Conservation (phyloP, 306 rosid genomes). For the Inga laurina region DNA sequence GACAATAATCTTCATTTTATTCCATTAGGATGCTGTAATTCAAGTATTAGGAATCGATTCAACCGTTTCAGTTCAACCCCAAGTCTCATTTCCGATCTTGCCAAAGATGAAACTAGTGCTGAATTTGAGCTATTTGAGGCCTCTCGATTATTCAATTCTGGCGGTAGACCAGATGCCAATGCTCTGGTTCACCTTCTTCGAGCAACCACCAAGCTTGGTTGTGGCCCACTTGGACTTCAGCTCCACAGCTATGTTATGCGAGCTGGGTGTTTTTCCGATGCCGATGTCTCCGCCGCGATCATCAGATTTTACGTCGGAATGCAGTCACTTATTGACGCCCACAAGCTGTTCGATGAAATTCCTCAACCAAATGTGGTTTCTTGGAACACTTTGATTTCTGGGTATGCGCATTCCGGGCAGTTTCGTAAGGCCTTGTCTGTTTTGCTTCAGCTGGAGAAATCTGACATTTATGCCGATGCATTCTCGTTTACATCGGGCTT, state of each 20-base stretch:
- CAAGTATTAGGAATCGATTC: background rate
- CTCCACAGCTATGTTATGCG: slow-evolving; percentile 60
- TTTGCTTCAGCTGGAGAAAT: slow-evolving; percentile 45
- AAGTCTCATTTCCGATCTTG: slow-evolving; percentile 16
- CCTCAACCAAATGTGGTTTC: slow-evolving; percentile 57
- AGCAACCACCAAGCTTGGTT: slow-evolving; percentile 39
- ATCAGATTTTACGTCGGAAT: slow-evolving; percentile 38
- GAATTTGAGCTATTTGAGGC: slow-evolving; percentile 35
- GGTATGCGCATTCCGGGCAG: slow-evolving; percentile 51
- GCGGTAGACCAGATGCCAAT: slow-evolving; percentile 46
- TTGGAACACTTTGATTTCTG: slow-evolving; percentile 74
- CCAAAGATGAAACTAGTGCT: slow-evolving; percentile 27
- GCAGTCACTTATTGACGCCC: slow-evolving; percentile 41
- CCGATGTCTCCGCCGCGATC: slow-evolving; percentile 48
- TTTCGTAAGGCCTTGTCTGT: slow-evolving; percentile 46
- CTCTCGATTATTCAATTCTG: slow-evolving; percentile 30
- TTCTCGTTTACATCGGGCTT: slow-evolving; percentile 61
- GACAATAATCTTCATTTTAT: background rate
- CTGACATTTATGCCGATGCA: slow-evolving; percentile 45
- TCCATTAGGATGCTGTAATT: background rate
- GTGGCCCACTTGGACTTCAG: slow-evolving; percentile 38
- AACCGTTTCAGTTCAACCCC: background rate
- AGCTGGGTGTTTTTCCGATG: slow-evolving; percentile 52
- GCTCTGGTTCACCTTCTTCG: slow-evolving; percentile 54
- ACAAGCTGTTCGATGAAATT: slow-evolving; percentile 54